Base-by-base conservation (phyloP, 495 filamentous ascomycete species). In the Penicillium simplicissimum region DNA sequence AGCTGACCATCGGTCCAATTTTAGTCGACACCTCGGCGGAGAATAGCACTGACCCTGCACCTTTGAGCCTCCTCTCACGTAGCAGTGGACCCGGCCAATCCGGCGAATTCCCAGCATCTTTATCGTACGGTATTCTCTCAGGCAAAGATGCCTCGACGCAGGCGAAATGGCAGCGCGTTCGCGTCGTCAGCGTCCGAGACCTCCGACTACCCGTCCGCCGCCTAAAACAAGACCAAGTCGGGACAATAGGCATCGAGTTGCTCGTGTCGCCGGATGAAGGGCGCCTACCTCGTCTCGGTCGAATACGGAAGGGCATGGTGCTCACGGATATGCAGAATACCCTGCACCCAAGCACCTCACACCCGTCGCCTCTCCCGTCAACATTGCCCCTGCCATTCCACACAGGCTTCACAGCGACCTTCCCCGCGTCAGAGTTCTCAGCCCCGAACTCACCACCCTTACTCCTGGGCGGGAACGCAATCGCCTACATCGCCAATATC, bases 401-500 rank as follows among this genome's bases (percentile, higher is more conserved):
- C 62, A 76, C 62, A 0, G 79, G 79, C 10, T 83, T 84, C 62
- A 72, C 75, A 21, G 83, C 82, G 9, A 74, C 73, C 10, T 84
- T 85, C 58, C 52, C 71, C 0, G 68, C 74, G 8, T 57, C 69
- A 6, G 75, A 78, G 56, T 82, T 82, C 56, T 69, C 74, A n/a
- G 62, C 71, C 23, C 60, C 72, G 21, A 56, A 75, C 48, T 77
- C 76, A 36, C 74, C 74, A 8, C 74, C 80, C 13, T 64, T 87
- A 13, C 75, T 81, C 1, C 74, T 87, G 0, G 86, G 86, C 13
- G 83, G 78, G 13, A 77, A 89, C 23, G 90, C 95, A 1, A 90
- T 92, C 15, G 84, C 90, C 1, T 97, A 97, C 64, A 87, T 92
- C 37, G 91, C 89, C 14, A 96, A 91, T 68, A 87, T 97, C n/a